phyloP scores from a whole-genome alignment of 176 grass and related monocot species.

The Zea luxurians region DNA sequence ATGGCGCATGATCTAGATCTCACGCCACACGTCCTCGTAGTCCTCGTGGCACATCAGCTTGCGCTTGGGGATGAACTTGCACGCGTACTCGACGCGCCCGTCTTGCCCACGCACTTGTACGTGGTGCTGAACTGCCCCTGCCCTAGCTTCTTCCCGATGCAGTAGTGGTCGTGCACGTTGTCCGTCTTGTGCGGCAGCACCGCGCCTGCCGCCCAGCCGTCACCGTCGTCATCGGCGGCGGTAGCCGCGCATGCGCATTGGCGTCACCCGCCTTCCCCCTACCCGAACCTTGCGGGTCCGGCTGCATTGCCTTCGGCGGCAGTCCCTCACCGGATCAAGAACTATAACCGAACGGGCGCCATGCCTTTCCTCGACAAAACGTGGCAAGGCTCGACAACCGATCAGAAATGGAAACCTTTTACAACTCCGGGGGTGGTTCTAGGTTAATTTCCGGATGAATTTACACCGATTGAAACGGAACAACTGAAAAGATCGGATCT shows the following conservation, averaged over 20 bases:
- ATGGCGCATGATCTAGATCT: constrained; percentile 99
- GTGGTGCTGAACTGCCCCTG: constrained; percentile 97
- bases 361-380: constrained; percentile 16
- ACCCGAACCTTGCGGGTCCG: constrained; percentile 49
- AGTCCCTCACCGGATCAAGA: constrained; percentile 31
- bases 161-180: constrained; percentile 84
- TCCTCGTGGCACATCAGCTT: constrained; percentile 95
- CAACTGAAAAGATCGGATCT: constrained; percentile 39
- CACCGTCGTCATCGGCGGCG: constrained; percentile 43
- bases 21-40: constrained; percentile 92
- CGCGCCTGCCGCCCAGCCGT: constrained; percentile 42
- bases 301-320: constrained; percentile 45
- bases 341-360: background rate
- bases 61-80: constrained; percentile 96
- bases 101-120: constrained; percentile 82
- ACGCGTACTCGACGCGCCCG: constrained; percentile 67
- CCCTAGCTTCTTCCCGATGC: constrained; percentile 94
- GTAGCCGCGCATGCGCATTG: constrained; percentile 38
- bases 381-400: background rate
- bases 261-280: constrained; percentile 32
- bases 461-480: constrained; percentile 27
- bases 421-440: background rate
- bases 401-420: constrained; percentile 28
- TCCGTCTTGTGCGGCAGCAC: constrained; percentile 83
- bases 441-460: constrained; percentile 13